Percentiles rank a stretch among this genome's conserved stretches.
Evolutionary conservation across 257 asterid species (phyloP).

Genomic region (Salvia rosmarinus): DNA sequence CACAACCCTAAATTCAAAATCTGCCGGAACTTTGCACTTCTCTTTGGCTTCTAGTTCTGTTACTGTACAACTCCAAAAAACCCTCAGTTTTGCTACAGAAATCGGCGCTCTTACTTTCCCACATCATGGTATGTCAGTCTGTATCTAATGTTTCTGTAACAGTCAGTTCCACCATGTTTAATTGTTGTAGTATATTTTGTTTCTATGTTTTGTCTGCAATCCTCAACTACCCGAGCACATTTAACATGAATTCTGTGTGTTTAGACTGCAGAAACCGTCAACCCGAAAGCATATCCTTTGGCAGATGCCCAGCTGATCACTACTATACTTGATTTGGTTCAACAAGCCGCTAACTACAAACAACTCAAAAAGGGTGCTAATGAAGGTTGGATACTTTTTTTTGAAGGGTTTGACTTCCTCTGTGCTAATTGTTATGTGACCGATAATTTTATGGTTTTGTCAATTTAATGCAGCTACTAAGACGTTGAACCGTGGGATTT

Average conservation of each 20-base stretch:
- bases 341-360: slow-evolving; percentile 85
- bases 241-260: not conserved
- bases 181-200: not conserved
- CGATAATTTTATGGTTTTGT: not conserved
- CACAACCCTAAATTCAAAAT: slow-evolving; percentile 27
- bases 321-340: slow-evolving; percentile 79
- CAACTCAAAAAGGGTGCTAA: slow-evolving; percentile 97
- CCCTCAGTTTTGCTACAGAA: not conserved
- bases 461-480: slow-evolving; percentile 70
- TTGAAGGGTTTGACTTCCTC: not conserved
- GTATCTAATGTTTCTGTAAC: too few species aligned
- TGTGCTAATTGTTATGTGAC: not conserved
- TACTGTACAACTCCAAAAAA: slow-evolving; percentile 17
- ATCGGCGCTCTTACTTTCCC: not conserved
- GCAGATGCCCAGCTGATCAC: slow-evolving; percentile 83
- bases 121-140: slow-evolving; percentile 40
- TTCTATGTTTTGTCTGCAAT: not conserved
- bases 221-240: not conserved
- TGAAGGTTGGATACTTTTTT: slow-evolving; percentile 58
- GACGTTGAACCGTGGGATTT: slow-evolving; percentile 88
- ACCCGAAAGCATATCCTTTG: slow-evolving; percentile 88
- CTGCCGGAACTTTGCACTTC: not conserved
- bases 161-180: not conserved
- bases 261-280: slow-evolving; percentile 71
- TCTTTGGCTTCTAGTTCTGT: not conserved